Conservation (phyloP, 495 filamentous ascomycete species). For the Penicillium maclennaniae region DNA sequence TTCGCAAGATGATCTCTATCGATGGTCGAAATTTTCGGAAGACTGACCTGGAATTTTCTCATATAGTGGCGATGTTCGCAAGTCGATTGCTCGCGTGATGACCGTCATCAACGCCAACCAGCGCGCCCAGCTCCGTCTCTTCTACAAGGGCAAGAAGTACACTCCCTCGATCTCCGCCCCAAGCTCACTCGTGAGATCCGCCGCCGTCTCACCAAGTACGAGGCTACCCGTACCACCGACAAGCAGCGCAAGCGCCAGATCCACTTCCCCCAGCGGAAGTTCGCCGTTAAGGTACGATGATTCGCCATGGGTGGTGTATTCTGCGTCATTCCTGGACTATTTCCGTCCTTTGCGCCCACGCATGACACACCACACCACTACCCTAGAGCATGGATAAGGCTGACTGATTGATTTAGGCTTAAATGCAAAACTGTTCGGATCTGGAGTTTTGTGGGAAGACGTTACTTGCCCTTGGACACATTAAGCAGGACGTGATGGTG, state of each 20-base stretch:
- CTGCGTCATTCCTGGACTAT: background rate
- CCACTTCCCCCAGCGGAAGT: constrained; percentile 98
- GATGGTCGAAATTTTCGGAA: constrained; percentile 10
- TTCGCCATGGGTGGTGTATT: background rate
- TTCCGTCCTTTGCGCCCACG: background rate
- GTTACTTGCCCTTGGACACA: constrained; percentile 31
- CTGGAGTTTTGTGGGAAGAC: constrained; percentile 41
- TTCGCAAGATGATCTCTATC: constrained; percentile 4
- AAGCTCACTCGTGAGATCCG: constrained; percentile 97
- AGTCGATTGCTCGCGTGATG: constrained; percentile 96
- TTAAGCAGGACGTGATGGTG: constrained; percentile 31
- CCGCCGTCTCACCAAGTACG: constrained; percentile 84
- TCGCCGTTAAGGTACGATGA: constrained; percentile 84
- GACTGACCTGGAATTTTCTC: constrained; percentile 22
- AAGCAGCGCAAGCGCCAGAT: constrained; percentile 89
- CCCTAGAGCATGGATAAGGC: background rate
- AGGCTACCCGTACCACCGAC: constrained; percentile 73
- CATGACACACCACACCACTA: background rate
- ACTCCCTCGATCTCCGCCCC: constrained; percentile 92
- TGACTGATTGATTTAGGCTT: constrained; percentile 30
- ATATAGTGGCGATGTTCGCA: constrained; percentile 93
- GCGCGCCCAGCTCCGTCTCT: constrained; percentile 92
- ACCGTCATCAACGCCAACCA: constrained; percentile 99
- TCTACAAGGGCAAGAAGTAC: constrained; percentile 99
- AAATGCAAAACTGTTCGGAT: constrained; percentile 40